Evolutionary conservation across 805 yeast species (phyloP).

Genomic region (Pichia thaimueangensis): DNA sequence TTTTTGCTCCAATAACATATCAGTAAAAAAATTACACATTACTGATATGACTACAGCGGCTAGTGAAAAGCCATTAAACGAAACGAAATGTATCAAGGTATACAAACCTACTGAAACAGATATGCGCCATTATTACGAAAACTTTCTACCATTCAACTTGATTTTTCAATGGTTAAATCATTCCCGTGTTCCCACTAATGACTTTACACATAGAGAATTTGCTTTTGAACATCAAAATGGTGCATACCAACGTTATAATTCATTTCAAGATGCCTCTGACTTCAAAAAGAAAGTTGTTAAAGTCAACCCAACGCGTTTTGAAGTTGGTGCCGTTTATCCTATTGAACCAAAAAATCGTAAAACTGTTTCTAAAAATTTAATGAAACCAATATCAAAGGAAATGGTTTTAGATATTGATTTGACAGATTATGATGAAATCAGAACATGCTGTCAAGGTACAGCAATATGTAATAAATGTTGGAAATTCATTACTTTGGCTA

Average conservation of each 20-base stretch:
- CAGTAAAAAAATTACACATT: background rate
- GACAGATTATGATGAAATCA: slow-evolving; percentile 89
- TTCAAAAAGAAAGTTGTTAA: slow-evolving; percentile 71
- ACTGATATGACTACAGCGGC: background rate
- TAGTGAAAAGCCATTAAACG: background rate
- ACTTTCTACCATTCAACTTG: slow-evolving; percentile 67
- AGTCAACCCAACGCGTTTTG: slow-evolving; percentile 84
- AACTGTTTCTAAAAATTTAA: slow-evolving; percentile 62
- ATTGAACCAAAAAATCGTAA: slow-evolving; percentile 85
- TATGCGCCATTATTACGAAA: slow-evolving; percentile 64
- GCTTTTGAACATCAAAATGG: slow-evolving; percentile 88
- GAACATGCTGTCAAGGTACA: slow-evolving; percentile 90
- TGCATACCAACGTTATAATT: slow-evolving; percentile 84
- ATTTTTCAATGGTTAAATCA: slow-evolving; percentile 90
- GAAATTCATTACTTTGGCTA: slow-evolving; percentile 84
- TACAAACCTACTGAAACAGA: slow-evolving; percentile 30
- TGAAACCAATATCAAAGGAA: slow-evolving; percentile 81
- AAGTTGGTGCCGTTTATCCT: slow-evolving; percentile 87
- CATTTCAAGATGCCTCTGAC: slow-evolving; percentile 59
- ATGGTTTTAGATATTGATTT: slow-evolving; percentile 94
- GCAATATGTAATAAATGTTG: slow-evolving; percentile 85
- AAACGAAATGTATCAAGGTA: background rate
- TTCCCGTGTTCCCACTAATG: slow-evolving; percentile 64
- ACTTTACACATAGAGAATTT: slow-evolving; percentile 85
- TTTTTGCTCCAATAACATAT: no score